These are phyloP conservation scores for Barnettozyma vustinii DNA, from an alignment of 805 yeast species.

Conservation along the genomic window DNA sequence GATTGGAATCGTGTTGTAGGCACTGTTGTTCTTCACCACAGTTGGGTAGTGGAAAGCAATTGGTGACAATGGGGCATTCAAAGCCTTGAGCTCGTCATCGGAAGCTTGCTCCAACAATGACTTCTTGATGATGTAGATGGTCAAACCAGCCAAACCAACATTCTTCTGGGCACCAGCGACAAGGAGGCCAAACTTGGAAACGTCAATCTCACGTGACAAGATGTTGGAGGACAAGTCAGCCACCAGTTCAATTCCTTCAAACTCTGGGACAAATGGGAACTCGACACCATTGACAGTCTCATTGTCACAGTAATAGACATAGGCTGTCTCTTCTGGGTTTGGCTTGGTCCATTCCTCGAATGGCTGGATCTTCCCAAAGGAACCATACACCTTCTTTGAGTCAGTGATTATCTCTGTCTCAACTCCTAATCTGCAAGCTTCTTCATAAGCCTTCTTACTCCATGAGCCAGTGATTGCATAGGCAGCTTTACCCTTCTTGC, in stretches of 20 bases:
- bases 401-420: slow-evolving; percentile 66
- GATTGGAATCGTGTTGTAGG: slow-evolving; percentile 94
- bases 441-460: slow-evolving; percentile 86
- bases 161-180: slow-evolving; percentile 99
- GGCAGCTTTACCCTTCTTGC: slow-evolving; percentile 73
- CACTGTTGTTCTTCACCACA: slow-evolving; percentile 82
- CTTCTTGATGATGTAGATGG: slow-evolving; percentile 86
- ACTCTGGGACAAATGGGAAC: slow-evolving; percentile 44
- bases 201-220: slow-evolving; percentile 74
- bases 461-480: slow-evolving; percentile 91
- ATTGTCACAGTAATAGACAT: slow-evolving; percentile 88
- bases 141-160: slow-evolving; percentile 93
- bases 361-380: slow-evolving; percentile 64
- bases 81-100: slow-evolving; percentile 51
- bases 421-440: slow-evolving; percentile 78
- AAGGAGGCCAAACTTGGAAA: slow-evolving; percentile 78
- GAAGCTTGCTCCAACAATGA: slow-evolving; percentile 61
- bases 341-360: slow-evolving; percentile 56
- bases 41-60: slow-evolving; percentile 85
- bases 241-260: slow-evolving; percentile 71
- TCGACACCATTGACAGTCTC: slow-evolving; percentile 97
- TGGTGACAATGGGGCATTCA: slow-evolving; percentile 77
- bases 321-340: slow-evolving; percentile 64
- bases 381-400: slow-evolving; percentile 49
- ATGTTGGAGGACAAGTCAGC: slow-evolving; percentile 95